Conservation (phyloP, 495 filamentous ascomycete genomes). For the Lasiosphaeria ovina region DNA sequence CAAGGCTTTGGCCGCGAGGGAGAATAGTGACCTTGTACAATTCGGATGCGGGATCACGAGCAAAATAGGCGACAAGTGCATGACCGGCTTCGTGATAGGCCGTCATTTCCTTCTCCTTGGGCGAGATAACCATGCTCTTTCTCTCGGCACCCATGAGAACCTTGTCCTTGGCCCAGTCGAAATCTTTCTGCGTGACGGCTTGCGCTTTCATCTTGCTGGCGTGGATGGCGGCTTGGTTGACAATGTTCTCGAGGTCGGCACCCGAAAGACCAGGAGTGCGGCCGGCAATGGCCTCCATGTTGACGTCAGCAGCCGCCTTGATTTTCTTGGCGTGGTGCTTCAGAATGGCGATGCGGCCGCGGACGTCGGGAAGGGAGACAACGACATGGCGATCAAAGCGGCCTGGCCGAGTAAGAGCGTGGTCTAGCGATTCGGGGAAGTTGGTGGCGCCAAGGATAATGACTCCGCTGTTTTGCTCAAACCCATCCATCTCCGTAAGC, state of each 20-base stretch:
- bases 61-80: conserved; percentile 82
- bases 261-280: conserved; percentile 91
- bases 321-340: conserved; percentile 89
- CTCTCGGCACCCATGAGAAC: conserved; percentile 96
- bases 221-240: conserved; percentile 92
- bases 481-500: conserved; percentile 96
- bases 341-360: conserved; percentile 87
- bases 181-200: conserved; percentile 72
- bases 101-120: conserved; percentile 83
- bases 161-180: conserved; percentile 98
- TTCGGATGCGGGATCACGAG: conserved; percentile 61
- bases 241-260: conserved; percentile 91
- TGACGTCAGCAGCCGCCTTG: conserved; percentile 72
- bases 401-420: conserved; percentile 89
- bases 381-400: conserved; percentile 90
- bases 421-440: conserved; percentile 90
- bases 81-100: conserved; percentile 98
- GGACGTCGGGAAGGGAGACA: conserved; percentile 91
- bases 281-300: conserved; percentile 75
- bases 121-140: conserved; percentile 79
- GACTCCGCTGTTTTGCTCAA: conserved; percentile 88
- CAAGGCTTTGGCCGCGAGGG: conserved; percentile 79
- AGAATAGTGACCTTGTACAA: conserved; percentile 98
- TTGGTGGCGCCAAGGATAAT: conserved; percentile 96
- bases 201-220: conserved; percentile 75